These are phyloP conservation scores for Lobosporangium transversale DNA, from an alignment of 192 early-diverging fungal genomes.

Conservation along the genomic window DNA sequence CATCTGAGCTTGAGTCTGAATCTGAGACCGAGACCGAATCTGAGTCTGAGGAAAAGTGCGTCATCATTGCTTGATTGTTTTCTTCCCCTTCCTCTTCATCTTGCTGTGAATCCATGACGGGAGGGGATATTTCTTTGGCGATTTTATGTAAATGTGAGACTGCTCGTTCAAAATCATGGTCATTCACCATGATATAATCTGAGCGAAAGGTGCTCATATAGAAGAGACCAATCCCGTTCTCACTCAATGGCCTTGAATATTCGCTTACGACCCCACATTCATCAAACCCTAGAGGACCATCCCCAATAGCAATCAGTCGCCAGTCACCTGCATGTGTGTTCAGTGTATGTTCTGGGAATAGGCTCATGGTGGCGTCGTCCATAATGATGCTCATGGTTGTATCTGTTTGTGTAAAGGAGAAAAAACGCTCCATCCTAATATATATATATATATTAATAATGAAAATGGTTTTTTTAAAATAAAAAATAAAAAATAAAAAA, in stretches of 20 bases:
- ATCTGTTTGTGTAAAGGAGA: constrained; percentile 49
- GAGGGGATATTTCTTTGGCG: constrained; percentile 6
- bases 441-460: neutral
- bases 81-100: too few relatives aligned
- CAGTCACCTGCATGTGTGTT: constrained; percentile 49
- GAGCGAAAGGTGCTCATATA: constrained; percentile 51
- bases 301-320: constrained; percentile 45
- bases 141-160: constrained; percentile 27
- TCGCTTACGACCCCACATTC: constrained; percentile 51
- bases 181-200: constrained; percentile 51
- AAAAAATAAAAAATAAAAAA: neutral
- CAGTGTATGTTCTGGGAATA: constrained; percentile 44
- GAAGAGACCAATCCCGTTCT: constrained; percentile 31
- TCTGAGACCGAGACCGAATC: neutral
- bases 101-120: too few relatives aligned
- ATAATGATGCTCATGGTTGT: constrained; percentile 47
- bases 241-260: constrained; percentile 32
- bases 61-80: too few relatives aligned
- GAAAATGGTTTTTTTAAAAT: too few relatives aligned
- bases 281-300: constrained; percentile 49
- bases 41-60: neutral
- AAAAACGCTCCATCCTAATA: constrained; percentile 38
- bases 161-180: constrained; percentile 43
- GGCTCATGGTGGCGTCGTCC: constrained; percentile 33
- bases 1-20: neutral